Base-by-base conservation (phyloP, 2,329 filamentous ascomycete species). In the Chrysosporium keratinophilum region DNA sequence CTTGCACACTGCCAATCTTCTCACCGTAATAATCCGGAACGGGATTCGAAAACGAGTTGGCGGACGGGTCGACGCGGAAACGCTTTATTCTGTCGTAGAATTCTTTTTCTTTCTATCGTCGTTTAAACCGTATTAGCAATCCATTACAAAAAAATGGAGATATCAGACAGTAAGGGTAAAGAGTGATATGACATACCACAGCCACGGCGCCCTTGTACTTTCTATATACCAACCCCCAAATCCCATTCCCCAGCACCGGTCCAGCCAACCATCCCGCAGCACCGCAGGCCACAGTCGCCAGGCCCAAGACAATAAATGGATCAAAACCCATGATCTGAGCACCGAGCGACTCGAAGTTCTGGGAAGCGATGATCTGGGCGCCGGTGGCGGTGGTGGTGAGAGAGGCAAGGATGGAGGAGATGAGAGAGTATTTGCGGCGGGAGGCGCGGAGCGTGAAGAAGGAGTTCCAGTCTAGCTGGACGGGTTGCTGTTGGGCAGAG, bases 21-120 rank as follows among this genome's bases (percentile, higher is more conserved):
- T 98, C 93, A 63, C 93, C 93, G 65, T 98, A 98, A 73, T 95
- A 98, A 69, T 98, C 93, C 42, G 91, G 90, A 0, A 95, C 87
- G 15, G 93, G 93, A 74, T 97, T 97, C 50, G 87, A 81, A 62
- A 93, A 84, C 40, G 88, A 95, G 58, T 89, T 94, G 52, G 85
- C 85, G 14, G 84, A 86, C 2, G 93, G 91, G 68, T 98, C 91
- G 57, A 95, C 91, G 23, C 93, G 83, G 74, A 93, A 85, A 71
- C 85, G 88, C 77, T 90, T 93, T 72, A 98, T 87, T 60, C 91
- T 81, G 57, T 84, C 81, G 71, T 91, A 96, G 75, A 98, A 96
- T 69, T 91, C 85, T 64, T 84, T 88, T 73, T 98, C 93, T 79
- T 96, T 97, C 79, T 87, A 61, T 54, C 60, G 54, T 28, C 55